These are phyloP conservation scores for Macrocybe gigantea DNA, from an alignment of 768 basidiomycete species.

Conservation along the genomic window DNA sequence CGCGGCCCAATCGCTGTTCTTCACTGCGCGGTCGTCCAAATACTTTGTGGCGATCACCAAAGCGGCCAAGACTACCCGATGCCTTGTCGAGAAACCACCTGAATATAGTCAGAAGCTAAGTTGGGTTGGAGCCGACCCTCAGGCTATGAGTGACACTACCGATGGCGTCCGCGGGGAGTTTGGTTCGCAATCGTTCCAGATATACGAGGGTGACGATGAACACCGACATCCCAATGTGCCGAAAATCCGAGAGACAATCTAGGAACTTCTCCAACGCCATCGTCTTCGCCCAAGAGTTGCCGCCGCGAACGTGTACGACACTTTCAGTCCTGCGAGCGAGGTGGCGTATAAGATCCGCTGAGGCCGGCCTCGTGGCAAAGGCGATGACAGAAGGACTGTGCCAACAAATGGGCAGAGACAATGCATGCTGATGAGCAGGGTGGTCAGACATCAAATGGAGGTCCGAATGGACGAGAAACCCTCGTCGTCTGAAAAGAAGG, in stretches of 20 bases:
- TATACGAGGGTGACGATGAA: slow-evolving; percentile 88
- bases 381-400: too few species aligned
- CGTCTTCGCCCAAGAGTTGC: slow-evolving; percentile 24
- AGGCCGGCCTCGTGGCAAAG: slow-evolving; percentile 45
- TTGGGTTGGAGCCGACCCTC: too few species aligned
- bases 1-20: slow-evolving; percentile 89
- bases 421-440: too few species aligned
- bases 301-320: slow-evolving; percentile 68
- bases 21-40: slow-evolving; percentile 92
- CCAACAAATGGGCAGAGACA: too few species aligned
- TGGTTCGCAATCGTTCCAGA: slow-evolving; percentile 78
- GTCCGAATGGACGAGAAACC: too few species aligned
- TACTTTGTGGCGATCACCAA: slow-evolving; percentile 97
- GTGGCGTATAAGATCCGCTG: slow-evolving; percentile 80
- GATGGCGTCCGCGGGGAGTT: slow-evolving; percentile 78
- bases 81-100: slow-evolving; percentile 47
- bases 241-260: slow-evolving; percentile 65
- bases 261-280: slow-evolving; percentile 84
- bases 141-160: slow-evolving; percentile 40
- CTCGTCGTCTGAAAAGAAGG: too few species aligned
- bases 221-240: slow-evolving; percentile 88
- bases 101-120: too few species aligned
- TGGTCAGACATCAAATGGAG: too few species aligned
- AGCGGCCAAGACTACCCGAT: slow-evolving; percentile 92
- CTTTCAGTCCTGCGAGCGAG: slow-evolving; percentile 74